Evolutionary conservation across 2,329 filamentous ascomycete genomes (phyloP).

Genomic region (Cladosporium austrohemisphaericum): DNA sequence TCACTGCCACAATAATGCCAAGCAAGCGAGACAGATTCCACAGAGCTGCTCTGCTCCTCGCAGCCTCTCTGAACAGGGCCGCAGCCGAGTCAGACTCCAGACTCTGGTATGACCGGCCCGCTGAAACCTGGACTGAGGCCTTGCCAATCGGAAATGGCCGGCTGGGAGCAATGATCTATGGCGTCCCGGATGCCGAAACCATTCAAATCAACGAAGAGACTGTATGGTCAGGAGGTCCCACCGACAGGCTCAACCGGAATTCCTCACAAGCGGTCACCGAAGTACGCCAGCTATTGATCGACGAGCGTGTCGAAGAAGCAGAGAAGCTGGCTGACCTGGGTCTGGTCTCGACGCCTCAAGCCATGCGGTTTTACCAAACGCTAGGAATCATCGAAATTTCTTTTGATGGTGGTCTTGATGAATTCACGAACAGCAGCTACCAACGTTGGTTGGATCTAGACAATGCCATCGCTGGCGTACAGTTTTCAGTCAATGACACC

Average conservation of each 20-base stretch:
- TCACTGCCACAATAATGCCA: background rate
- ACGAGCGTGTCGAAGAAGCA: slow-evolving; percentile 7
- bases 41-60: background rate
- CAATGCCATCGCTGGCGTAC: slow-evolving; percentile 5
- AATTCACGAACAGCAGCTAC: slow-evolving; percentile 6
- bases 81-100: background rate
- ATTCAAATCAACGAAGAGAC: slow-evolving; percentile 12
- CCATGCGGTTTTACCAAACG: slow-evolving; percentile 6
- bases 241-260: slow-evolving; percentile 7
- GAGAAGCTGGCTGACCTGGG: slow-evolving; percentile 9
- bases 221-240: slow-evolving; percentile 11
- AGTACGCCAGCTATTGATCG: slow-evolving; percentile 1
- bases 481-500: slow-evolving; percentile 10
- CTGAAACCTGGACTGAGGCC: slow-evolving; percentile 8
- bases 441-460: slow-evolving; percentile 12
- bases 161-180: slow-evolving; percentile 9
- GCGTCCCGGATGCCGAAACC: slow-evolving; percentile 1
- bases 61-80: background rate
- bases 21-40: background rate
- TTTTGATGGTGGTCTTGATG: slow-evolving; percentile 8
- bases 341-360: slow-evolving; percentile 7
- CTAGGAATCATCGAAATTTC: slow-evolving; percentile 9
- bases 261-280: slow-evolving; percentile 3
- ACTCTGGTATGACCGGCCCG: slow-evolving; percentile 10
- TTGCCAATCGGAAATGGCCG: slow-evolving; percentile 8